phyloP scores from a whole-genome alignment of 2,329 filamentous ascomycete genomes.

The Alternaria brassicicola region DNA sequence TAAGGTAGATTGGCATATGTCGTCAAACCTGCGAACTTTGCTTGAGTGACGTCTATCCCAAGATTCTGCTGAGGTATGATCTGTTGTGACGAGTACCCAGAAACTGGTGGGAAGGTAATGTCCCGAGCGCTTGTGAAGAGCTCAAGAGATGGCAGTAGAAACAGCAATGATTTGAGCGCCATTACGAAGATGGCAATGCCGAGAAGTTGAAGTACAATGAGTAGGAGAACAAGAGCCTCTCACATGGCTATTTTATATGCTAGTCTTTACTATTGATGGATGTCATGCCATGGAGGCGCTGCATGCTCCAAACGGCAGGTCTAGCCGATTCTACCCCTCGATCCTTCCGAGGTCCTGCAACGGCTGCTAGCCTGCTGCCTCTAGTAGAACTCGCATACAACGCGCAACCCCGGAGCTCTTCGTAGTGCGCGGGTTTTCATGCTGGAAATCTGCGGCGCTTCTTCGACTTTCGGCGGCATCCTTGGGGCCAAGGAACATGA shows the following conservation, averaged over 20 bases:
- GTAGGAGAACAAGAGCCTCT: background rate
- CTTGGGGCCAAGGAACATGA: slow-evolving; percentile 19
- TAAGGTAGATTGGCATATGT: slow-evolving; percentile 58
- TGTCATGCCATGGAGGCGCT: slow-evolving; percentile 1
- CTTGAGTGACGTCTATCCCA: slow-evolving; percentile 37
- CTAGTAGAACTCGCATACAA: background rate
- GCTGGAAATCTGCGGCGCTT: slow-evolving; percentile 5
- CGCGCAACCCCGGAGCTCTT: background rate
- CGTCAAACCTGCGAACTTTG: slow-evolving; percentile 51
- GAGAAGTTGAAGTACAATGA: background rate
- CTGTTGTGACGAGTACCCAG: slow-evolving; percentile 44
- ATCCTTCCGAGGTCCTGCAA: background rate
- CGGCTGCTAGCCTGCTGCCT: slow-evolving; percentile 10
- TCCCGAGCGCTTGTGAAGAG: slow-evolving; percentile 40
- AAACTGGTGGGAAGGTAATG: slow-evolving; percentile 53
- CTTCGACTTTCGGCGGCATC: slow-evolving; percentile 13
- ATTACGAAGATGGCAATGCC: background rate
- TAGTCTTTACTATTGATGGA: slow-evolving; percentile 5
- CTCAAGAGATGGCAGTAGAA: background rate
- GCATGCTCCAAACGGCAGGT: slow-evolving; percentile 18
- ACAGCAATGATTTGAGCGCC: slow-evolving; percentile 1
- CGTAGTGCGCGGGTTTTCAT: background rate
- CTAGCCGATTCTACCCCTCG: slow-evolving; percentile 17
- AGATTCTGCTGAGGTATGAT: slow-evolving; percentile 27
- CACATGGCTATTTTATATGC: background rate